Base-by-base conservation (phyloP, 805 yeast genomes). In the Middelhovenomyces tepae region DNA sequence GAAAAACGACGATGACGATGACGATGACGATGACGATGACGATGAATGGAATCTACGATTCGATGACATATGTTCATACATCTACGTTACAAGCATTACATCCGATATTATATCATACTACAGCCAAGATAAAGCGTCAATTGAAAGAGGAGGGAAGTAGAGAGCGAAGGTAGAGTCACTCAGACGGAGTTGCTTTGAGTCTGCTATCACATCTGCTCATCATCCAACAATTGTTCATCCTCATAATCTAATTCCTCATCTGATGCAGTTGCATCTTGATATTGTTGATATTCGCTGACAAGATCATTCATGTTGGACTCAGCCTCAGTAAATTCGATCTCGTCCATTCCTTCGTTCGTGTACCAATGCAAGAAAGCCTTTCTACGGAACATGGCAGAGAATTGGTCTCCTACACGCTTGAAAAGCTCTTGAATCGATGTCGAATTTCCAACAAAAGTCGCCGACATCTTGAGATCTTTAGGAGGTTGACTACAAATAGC, bases 311-410 rank as follows among this genome's bases (percentile, higher is more conserved):
- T 75, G 58, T 86, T 82, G 35, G 89, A 77, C 64, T 84, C 93
- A 34, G 95, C 95, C 66, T 86, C 95, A 38, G 85, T 74, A 61
- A 86, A 86, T 65, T 86, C 95, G 69, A 78, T 71, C 64, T 80
- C 93, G 54, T 86, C 95, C 95, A 86, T 86, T 66, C 95, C 95
- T 63, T 86, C 95, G 48, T 78, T 72, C 7, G 91, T 82, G 64
- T 84, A 86, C 95, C 95, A 86, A 62, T 86, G 95, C 64, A 86
- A 77, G 75, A 86, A 86, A 44, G 95, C 95, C 60, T 79, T 81
- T 67, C 91, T 83, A 58, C 83, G 74, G 64, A 81, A 86, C 95
- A 86, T 86, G 40, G 86, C 87, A 48, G 78, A 69, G 64, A 86
- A 86, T 64, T 86, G 95, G 50, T 73, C 84, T 44, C 89, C 89